These are phyloP conservation scores for Lasiosphaeria ovina DNA, from an alignment of 495 filamentous ascomycete species.

Conservation along the genomic window DNA sequence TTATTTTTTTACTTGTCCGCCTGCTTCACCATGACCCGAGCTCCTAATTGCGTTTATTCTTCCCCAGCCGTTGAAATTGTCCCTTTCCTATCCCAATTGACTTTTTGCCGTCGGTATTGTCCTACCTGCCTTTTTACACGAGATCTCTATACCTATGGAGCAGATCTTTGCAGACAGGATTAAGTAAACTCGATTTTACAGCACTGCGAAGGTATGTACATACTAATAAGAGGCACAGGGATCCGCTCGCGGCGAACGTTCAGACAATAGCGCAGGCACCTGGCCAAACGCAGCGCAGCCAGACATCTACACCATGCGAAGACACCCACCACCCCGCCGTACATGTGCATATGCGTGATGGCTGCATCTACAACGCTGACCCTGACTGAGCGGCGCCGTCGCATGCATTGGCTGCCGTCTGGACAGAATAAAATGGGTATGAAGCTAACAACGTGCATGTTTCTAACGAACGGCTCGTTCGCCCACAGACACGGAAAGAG, in stretches of 20 bases:
- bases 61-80: too few relatives aligned
- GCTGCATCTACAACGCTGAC: constrained; percentile 33
- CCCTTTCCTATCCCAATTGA: too few relatives aligned
- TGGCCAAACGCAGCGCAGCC: constrained; percentile 8
- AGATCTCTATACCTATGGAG: too few relatives aligned
- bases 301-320: constrained; percentile 14
- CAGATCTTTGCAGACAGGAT: too few relatives aligned
- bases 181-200: too few relatives aligned
- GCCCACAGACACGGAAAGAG: constrained; percentile 7
- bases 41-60: too few relatives aligned
- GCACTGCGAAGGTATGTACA: too few relatives aligned
- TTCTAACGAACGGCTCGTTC: constrained; percentile 28
- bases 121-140: too few relatives aligned
- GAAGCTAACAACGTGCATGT: constrained; percentile 18
- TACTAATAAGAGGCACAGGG: neutral
- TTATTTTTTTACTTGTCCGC: too few relatives aligned
- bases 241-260: constrained; percentile 10
- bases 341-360: constrained; percentile 29
- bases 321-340: constrained; percentile 24
- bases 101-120: too few relatives aligned
- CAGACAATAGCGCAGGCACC: constrained; percentile 16
- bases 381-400: constrained; percentile 34
- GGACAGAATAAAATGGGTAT: constrained; percentile 28
- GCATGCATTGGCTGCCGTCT: constrained; percentile 47
- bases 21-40: too few relatives aligned